Conservation (phyloP, 2,329 filamentous ascomycete genomes). For the Penicillium sp. region DNA sequence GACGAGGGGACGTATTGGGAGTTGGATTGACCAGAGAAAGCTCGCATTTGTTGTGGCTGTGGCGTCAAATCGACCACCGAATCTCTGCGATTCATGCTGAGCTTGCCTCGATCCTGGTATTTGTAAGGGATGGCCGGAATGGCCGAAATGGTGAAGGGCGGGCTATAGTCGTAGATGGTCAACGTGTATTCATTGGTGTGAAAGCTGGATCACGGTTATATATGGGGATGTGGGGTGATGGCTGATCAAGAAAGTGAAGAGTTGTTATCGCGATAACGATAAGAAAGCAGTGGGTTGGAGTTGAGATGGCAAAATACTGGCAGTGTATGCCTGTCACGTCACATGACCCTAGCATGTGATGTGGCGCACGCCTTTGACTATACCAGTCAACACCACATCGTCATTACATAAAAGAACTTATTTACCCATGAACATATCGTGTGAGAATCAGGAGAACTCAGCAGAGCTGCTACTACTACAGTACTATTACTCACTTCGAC, state of each 20-base stretch:
- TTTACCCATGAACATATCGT: too few relatives aligned
- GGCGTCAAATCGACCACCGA: slow-evolving; percentile 19
- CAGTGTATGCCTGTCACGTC: too few relatives aligned
- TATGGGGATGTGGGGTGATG: not conserved
- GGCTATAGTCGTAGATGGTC: not conserved
- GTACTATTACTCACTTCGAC: too few relatives aligned
- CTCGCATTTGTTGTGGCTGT: not conserved
- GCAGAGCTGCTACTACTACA: too few relatives aligned
- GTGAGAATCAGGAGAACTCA: too few relatives aligned
- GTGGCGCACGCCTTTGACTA: not conserved
- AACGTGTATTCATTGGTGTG: not conserved
- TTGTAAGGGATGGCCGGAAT: too few relatives aligned
- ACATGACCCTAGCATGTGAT: not conserved
- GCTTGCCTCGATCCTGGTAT: not conserved
- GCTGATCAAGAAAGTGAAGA: not conserved
- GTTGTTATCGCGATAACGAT: not conserved
- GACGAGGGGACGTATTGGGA: not conserved
- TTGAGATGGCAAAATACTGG: too few relatives aligned
- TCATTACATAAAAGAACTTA: too few relatives aligned
- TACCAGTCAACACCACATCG: too few relatives aligned
- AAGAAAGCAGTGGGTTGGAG: not conserved
- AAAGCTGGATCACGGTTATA: not conserved
- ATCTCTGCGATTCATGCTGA: slow-evolving; percentile 15
- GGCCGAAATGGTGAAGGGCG: not conserved
- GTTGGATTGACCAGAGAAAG: not conserved